Percentiles rank a stretch among this genome's conserved stretches.
Conservation (phyloP, 495 filamentous ascomycete genomes). For the Podospora bellae-mahoneyi region DNA sequence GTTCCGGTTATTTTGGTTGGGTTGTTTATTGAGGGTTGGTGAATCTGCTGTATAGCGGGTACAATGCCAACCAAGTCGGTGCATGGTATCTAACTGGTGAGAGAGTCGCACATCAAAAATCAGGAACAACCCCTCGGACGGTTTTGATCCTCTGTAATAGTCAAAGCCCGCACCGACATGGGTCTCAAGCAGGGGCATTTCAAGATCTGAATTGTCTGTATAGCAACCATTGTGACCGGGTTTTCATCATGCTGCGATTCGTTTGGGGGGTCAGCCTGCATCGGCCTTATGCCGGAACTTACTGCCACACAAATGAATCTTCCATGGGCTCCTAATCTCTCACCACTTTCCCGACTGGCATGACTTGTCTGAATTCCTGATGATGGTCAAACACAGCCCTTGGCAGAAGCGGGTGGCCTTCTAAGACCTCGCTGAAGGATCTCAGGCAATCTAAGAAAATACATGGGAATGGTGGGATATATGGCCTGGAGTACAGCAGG, state of each 20-base stretch:
- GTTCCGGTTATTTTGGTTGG: background rate
- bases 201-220: background rate
- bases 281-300: background rate
- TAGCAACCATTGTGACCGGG: background rate
- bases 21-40: background rate
- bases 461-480: background rate
- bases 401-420: background rate
- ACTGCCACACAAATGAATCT: background rate
- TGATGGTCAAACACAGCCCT: background rate
- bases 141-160: background rate
- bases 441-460: background rate
- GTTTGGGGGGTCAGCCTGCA: background rate
- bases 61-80: background rate
- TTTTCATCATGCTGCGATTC: background rate
- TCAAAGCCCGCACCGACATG: too few relatives aligned
- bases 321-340: background rate
- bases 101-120: background rate
- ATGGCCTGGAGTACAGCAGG: background rate
- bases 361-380: background rate
- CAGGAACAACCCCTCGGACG: background rate
- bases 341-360: background rate
- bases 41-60: background rate
- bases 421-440: background rate
- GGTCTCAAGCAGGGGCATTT: background rate
- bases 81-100: background rate